Evolutionary conservation across 805 yeast genomes (phyloP).

Genomic region (Kodamaea leandrae): DNA sequence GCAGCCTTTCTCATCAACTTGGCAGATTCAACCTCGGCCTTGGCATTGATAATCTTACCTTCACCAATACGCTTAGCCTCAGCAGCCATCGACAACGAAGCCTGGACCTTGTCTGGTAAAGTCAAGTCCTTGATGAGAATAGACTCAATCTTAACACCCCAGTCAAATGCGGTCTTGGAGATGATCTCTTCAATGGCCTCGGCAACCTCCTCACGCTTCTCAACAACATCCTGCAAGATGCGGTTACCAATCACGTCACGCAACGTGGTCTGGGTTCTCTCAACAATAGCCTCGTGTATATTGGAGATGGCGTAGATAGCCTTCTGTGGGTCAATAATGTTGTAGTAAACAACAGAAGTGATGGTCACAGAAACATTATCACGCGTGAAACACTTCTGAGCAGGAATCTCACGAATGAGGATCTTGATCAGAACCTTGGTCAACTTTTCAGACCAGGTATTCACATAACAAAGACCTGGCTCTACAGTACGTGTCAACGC

Average conservation of each 20-base stretch:
- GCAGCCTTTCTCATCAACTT: constrained; percentile 78
- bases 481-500: constrained; percentile 62
- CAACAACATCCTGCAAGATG: constrained; percentile 67
- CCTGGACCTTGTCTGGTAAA: constrained; percentile 53
- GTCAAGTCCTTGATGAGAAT: constrained; percentile 65
- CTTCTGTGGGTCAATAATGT: constrained; percentile 64
- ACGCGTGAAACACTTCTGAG: constrained; percentile 67
- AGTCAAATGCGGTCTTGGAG: constrained; percentile 56
- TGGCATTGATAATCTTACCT: constrained; percentile 69
- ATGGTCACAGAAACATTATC: constrained; percentile 64
- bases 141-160: constrained; percentile 72
- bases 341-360: constrained; percentile 66
- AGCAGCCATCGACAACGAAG: constrained; percentile 68
- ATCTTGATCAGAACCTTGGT: constrained; percentile 51
- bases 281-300: constrained; percentile 55
- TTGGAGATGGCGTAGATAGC: constrained; percentile 57
- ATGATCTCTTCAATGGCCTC: constrained; percentile 60
- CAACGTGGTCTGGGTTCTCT: constrained; percentile 70
- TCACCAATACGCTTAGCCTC: constrained; percentile 76
- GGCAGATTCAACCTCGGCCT: constrained; percentile 74
- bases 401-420: constrained; percentile 61
- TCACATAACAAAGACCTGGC: constrained; percentile 65
- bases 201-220: constrained; percentile 70
- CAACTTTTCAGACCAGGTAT: constrained; percentile 61
- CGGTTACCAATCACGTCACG: constrained; percentile 70